Base-by-base conservation (phyloP, 2,329 filamentous ascomycete species). In the Dendrostoma leiphaemia region DNA sequence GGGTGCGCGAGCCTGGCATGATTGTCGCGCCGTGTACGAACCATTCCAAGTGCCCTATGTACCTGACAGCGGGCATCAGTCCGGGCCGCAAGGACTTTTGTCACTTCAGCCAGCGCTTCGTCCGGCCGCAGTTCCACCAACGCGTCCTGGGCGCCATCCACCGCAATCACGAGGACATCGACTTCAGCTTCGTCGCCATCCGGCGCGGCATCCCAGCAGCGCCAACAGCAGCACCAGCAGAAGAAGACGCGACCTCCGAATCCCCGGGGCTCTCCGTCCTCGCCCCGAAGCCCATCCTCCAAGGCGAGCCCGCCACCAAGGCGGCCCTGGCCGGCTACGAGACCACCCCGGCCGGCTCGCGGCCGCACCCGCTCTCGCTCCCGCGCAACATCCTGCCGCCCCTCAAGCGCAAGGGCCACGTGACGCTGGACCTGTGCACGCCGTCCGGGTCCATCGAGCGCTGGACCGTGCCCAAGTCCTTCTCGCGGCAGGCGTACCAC, bases 401-500 rank as follows among this genome's bases (percentile, higher is more conserved):
- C 1, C 77, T 99, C 56, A 99, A 99, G 75, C 84, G 91, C 23
- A 85, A 84, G 35, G 90, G 91, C 0, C 94, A 99, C 68, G 86
- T 97, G 40, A 90, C 88, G 15, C 75, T 99, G 26, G 94, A 99
- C 67, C 69, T 97, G 3, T 99, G 94, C 76, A 97, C 94, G 0
- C 88, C 93, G 0, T 80, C 83, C 1, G 94, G 90, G 29, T 85
- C 82, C 38, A 85, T 97, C 31, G 93, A 99, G 75, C 89, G 94
- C 52, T 99, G 94, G 94, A 94, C 88, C 0, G 87, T 99, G 0
- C 90, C 93, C 2, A 85, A 85, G 62, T 91, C 86, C 56, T 94
- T 87, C 71, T 87, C 86, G 68, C 86, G 82, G 63, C 84, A 88
- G 63, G 91, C 91, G 1, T 97, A 93, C 73, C 90, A 89, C 63